A percentile compares a stretch with the other conserved stretches of the same genome.
These are phyloP conservation scores for Lactarius akahatsu DNA, from an alignment of 768 basidiomycete genomes.

Conservation along the genomic window DNA sequence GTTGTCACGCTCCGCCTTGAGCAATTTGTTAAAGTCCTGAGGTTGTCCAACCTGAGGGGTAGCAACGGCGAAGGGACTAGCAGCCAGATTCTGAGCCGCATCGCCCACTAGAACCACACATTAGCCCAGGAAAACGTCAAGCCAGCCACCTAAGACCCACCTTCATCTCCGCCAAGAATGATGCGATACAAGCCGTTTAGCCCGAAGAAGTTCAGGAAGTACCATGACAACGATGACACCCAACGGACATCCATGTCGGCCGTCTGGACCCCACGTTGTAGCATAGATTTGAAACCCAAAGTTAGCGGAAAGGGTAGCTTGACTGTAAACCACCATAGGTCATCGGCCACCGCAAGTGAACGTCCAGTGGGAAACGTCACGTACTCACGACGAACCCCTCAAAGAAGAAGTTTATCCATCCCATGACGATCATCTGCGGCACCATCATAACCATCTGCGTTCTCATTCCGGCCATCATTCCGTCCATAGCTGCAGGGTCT, in stretches of 20 bases:
- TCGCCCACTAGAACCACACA: slow-evolving; percentile 60
- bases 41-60: slow-evolving; percentile 51
- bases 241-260: slow-evolving; percentile 97
- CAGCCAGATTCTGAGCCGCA: slow-evolving; percentile 69
- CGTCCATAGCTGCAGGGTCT: slow-evolving; percentile 93
- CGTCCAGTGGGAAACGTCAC: slow-evolving; percentile 34
- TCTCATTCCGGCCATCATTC: slow-evolving; percentile 99
- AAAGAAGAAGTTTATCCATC: slow-evolving; percentile 99
- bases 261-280: slow-evolving; percentile 93
- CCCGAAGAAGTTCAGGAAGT: slow-evolving; percentile 98
- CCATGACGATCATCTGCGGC: slow-evolving; percentile 98
- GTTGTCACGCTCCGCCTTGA: slow-evolving; percentile 90
- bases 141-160: slow-evolving; percentile 46
- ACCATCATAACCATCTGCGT: slow-evolving; percentile 99
- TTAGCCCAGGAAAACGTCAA: slow-evolving; percentile 28
- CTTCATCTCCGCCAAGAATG: slow-evolving; percentile 85
- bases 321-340: slow-evolving; percentile 49
- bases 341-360: slow-evolving; percentile 3
- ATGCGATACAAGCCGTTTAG: slow-evolving; percentile 94
- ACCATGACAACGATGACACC: slow-evolving; percentile 99
- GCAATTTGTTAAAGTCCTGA: slow-evolving; percentile 87
- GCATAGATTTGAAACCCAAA: slow-evolving; percentile 95
- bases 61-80: slow-evolving; percentile 62
- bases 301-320: slow-evolving; percentile 97
- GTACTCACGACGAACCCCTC: slow-evolving; percentile 96